These are phyloP conservation scores for Haematococcus lacustris DNA, from an alignment of 139 green algal species.

Conservation along the genomic window DNA sequence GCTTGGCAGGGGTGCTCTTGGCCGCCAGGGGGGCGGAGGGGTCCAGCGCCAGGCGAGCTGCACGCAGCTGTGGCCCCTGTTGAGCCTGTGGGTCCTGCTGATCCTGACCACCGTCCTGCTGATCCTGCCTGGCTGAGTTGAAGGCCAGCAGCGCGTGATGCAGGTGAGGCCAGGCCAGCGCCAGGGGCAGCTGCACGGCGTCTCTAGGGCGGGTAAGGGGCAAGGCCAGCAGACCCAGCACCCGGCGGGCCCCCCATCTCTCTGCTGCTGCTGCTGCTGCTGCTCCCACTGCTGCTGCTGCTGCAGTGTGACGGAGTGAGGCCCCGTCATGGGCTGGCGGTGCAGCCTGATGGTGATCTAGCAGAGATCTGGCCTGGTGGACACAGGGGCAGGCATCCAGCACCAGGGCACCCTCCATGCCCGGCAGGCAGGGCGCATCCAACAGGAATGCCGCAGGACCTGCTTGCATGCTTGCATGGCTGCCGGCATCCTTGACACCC, in stretches of 20 bases:
- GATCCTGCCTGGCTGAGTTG: too few species aligned
- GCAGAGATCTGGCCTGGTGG: not conserved
- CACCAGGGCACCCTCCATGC: slow-evolving; percentile 60
- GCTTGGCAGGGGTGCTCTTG: too few species aligned
- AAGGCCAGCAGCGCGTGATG: too few species aligned
- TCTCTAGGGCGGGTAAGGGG: slow-evolving; percentile 32
- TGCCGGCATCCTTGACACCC: too few species aligned
- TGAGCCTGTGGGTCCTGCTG: too few species aligned
- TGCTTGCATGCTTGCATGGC: too few species aligned
- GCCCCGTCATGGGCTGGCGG: not conserved
- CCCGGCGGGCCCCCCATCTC: not conserved
- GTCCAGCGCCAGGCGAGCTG: too few species aligned
- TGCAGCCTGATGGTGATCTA: not conserved
- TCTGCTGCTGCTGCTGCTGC: not conserved
- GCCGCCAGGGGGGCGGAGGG: too few species aligned
- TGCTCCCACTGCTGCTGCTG: too few species aligned
- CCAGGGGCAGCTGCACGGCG: slow-evolving; percentile 35
- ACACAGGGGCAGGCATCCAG: not conserved
- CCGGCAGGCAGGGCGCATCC: slow-evolving; percentile 49
- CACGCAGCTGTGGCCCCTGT: too few species aligned
- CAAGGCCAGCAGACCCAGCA: slow-evolving; percentile 39
- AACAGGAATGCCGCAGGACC: slow-evolving; percentile 26
- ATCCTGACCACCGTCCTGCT: too few species aligned
- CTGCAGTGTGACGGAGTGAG: not conserved
- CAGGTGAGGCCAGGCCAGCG: slow-evolving; percentile 6